Evolutionary conservation across 2,329 filamentous ascomycete genomes (phyloP), one percentile per base, ranked within the genome.

Genomic region (Pseudopithomyces chartarum): DNA sequence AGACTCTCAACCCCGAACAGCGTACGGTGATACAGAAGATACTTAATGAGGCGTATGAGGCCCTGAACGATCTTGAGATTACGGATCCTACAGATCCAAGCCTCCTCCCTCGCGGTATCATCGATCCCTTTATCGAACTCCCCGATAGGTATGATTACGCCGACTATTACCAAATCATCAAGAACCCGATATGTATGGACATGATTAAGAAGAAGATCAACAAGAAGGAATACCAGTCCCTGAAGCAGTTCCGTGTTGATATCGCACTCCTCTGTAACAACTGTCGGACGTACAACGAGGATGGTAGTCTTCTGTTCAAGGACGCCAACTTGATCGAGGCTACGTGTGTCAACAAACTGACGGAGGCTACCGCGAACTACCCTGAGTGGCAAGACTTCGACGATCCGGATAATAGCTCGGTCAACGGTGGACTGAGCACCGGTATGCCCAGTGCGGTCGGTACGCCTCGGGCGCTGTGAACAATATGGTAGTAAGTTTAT

Each of bases 261-360:
- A 88, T 99, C 60, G 86, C 87, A 49, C 79, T 94, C 61, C 85
- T 99, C 77, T 95, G 93, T 75, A 87, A 85, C 73, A 99, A 99
- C 76, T 97, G 94, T 63, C 87, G 92, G 74, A 95, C 90, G 2
- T 99, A 96, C 82, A 99, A 99, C 70, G 96, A 99, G 77, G 95
- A 98, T 72, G 90, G 89, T 56, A 97, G 93, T 76, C 82, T 96
- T 67, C 84, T 99, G 52, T 98, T 93, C 79, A 85, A 91, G 69
- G 95, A 99, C 81, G 94, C 94, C 48, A 93, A 93, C 75, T 83
- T 90, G 53, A 97, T 99, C 77, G 91, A 97, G 84, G 75, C 80
- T 59, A 82, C 83, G 50, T 81, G 80, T 56, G 57, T 84, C 32
- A 71, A 79, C 34, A 83, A 84, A 69, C 72, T 87, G 50, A 80